Percentiles rank a stretch among this genome's conserved stretches.
These are phyloP conservation scores for Saksenaea vasiformis DNA, from an alignment of 371 early-diverging fungal genomes.

Conservation along the genomic window DNA sequence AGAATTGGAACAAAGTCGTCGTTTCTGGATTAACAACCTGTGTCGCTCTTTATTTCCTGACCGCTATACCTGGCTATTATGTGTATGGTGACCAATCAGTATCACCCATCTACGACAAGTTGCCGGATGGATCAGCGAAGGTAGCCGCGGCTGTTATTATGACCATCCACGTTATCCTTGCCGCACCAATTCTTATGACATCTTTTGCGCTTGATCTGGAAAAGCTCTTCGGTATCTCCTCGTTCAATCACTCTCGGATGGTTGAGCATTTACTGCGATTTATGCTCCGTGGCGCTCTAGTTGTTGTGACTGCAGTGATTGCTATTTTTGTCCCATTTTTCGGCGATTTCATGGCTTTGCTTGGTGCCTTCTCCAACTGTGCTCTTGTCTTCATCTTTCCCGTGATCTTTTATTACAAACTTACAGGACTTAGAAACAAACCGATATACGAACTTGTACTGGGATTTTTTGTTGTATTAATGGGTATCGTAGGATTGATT, in stretches of 20 bases:
- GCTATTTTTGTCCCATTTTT: conserved; percentile 69
- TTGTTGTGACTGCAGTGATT: conserved; percentile 47
- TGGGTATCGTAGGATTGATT: conserved; percentile 64
- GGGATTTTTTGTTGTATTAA: conserved; percentile 47
- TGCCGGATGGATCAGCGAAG: conserved; percentile 66
- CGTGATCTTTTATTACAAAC: conserved; percentile 61
- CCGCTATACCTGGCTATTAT: conserved; percentile 78
- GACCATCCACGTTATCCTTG: conserved; percentile 80
- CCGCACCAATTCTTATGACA: conserved; percentile 81
- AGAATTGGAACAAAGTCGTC: conserved; percentile 76
- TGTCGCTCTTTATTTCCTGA: conserved; percentile 72
- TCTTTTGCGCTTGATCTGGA: conserved; percentile 79
- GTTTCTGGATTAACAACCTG: conserved; percentile 67
- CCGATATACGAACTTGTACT: conserved; percentile 41
- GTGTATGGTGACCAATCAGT: conserved; percentile 71
- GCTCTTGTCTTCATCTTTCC: conserved; percentile 72
- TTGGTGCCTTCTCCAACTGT: conserved; percentile 72
- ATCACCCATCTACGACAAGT: conserved; percentile 76
- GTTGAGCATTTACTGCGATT: conserved; percentile 47
- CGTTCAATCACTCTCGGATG: conserved; percentile 27
- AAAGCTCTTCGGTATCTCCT: conserved; percentile 42
- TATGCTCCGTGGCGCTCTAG: conserved; percentile 43
- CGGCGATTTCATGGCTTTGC: conserved; percentile 71
- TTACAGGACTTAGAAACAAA: conserved; percentile 56
- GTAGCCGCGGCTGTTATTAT: conserved; percentile 73